A percentile compares a stretch with the other conserved stretches of the same genome.
These are phyloP conservation scores for Avena insularis DNA, from an alignment of 176 grass and related monocot species.

Conservation along the genomic window DNA sequence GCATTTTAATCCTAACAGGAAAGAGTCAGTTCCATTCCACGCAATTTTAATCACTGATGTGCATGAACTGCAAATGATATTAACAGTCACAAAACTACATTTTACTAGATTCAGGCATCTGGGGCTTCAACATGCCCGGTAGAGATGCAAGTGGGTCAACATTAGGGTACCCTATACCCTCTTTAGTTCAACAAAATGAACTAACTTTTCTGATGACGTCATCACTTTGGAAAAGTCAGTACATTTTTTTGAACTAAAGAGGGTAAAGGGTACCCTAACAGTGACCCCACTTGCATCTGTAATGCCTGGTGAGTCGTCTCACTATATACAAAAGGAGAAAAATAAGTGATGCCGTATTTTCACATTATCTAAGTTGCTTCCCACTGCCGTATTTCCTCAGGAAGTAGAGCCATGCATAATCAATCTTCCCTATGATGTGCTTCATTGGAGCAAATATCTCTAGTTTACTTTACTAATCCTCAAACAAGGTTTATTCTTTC, in stretches of 20 bases:
- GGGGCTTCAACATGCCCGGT: slow-evolving; percentile 18
- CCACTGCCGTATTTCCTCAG: slow-evolving; percentile 21
- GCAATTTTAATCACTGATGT: slow-evolving; percentile 20
- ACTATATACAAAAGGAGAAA: slow-evolving; percentile 1
- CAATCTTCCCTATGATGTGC: slow-evolving; percentile 10
- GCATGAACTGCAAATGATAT: slow-evolving; percentile 37
- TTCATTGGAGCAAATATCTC: slow-evolving; percentile 36
- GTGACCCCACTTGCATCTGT: too few relatives aligned
- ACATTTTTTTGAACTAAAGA: too few relatives aligned
- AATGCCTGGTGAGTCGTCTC: background rate
- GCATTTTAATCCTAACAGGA: slow-evolving; percentile 19
- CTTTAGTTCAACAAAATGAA: too few relatives aligned
- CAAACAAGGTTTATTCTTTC: background rate
- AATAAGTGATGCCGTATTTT: background rate
- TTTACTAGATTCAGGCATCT: slow-evolving; percentile 24
- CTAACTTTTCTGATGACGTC: too few relatives aligned
- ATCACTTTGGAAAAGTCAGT: too few relatives aligned
- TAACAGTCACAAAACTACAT: background rate
- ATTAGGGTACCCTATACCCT: too few relatives aligned
- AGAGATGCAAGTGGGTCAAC: background rate
- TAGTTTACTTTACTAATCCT: slow-evolving; percentile 35
- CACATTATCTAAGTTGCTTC: slow-evolving; percentile 8
- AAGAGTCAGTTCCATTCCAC: background rate
- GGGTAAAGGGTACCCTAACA: too few relatives aligned
- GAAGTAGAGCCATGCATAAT: slow-evolving; percentile 10